Percentiles rank a stretch among this genome's conserved stretches.
Conservation (phyloP, 1,139 yeast species). For the Kluyveromyces sp. region DNA sequence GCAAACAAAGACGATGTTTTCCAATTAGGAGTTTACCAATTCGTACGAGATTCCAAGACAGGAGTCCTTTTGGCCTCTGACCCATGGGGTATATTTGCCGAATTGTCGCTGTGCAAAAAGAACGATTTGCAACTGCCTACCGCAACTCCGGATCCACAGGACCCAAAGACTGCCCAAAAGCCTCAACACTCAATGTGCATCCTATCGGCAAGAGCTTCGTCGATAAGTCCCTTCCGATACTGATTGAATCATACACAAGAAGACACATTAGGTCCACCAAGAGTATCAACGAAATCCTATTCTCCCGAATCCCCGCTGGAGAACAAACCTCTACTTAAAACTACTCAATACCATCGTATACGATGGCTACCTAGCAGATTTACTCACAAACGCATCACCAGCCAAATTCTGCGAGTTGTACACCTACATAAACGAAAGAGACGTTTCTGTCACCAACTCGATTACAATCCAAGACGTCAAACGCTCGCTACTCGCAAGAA, state of each 20-base stretch:
- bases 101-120: conserved; percentile 17
- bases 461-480: background rate
- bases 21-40: conserved; percentile 18
- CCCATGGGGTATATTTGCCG: conserved; percentile 21
- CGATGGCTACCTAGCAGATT: conserved; percentile 18
- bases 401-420: conserved; percentile 13
- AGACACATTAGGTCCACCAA: conserved; percentile 16
- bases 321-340: conserved; percentile 12
- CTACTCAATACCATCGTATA: conserved; percentile 17
- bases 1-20: conserved; percentile 11
- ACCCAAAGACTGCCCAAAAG: background rate
- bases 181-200: conserved; percentile 11
- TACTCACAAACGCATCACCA: conserved; percentile 9
- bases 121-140: conserved; percentile 12
- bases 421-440: conserved; percentile 4
- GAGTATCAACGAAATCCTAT: conserved; percentile 14
- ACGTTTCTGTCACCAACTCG: background rate
- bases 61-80: conserved; percentile 15
- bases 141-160: background rate
- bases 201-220: conserved; percentile 13
- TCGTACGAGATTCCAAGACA: conserved; percentile 10
- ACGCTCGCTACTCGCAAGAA: conserved; percentile 6
- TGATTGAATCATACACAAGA: conserved; percentile 17
- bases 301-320: conserved; percentile 11
- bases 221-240: conserved; percentile 13